Base-by-base conservation (phyloP, 2,329 filamentous ascomycete genomes). In the Fusarium brachygibbosum region DNA sequence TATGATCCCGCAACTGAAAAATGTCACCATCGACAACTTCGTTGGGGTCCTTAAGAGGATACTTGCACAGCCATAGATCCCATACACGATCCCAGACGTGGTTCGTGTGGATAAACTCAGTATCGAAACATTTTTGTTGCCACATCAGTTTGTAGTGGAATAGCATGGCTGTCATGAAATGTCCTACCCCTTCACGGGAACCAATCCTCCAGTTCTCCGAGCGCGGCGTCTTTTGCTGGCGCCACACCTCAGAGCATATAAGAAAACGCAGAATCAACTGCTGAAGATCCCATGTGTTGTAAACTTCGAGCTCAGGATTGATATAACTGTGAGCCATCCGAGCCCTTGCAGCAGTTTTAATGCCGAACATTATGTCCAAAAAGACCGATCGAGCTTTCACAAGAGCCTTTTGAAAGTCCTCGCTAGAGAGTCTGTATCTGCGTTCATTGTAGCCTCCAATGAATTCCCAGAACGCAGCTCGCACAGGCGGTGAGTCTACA, bases 31-130 rank as follows among this genome's bases (percentile, higher is more conserved):
- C 48, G 3, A 53, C 29, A 12, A 49, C 51, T 17, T 61, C 53
- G 1, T 48, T 31, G 8, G 32, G 37, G 5, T 51, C 35, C 10
- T 57, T 44, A 6, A 68, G 16, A 23, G 73, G 73, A 38, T 74
- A 76, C 51, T 66, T 59, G 2, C 68, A 58, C 41, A 77, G 19
- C 78, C 77, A 79, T n/a, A 59, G 35, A 14, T 76, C 69, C 78
- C 78, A 79, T 9, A 73, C 42, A 13, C 53, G 41, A 25, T 77
- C 69, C 70, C 72, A 76, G 9, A 46, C 29, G 8, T 65, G 34
- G 7, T 65, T 61, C 12, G 51, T 40, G 3, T 34, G 23, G 1
- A 65, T 31, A 11, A 54, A 48, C 2, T 61, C 52, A 28, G 45
- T 49, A 4, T 38, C 35, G 19, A 75, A 65, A 42, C 74, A 74